Evolutionary conservation across 495 filamentous ascomycete genomes (phyloP).

Genomic region (Tricharina praecox): DNA sequence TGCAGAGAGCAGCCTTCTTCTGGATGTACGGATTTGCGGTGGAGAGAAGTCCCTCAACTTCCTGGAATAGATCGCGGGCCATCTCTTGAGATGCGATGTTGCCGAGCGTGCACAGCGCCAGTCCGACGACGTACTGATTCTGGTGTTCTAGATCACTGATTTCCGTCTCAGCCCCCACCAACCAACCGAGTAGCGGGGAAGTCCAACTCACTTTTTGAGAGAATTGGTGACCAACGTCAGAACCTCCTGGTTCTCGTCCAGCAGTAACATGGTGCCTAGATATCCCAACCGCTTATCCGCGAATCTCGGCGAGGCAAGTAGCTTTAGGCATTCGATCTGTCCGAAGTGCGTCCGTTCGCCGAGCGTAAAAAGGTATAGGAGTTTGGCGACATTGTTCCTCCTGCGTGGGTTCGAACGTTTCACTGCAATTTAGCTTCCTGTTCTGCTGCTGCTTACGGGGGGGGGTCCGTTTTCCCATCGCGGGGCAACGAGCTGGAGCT

Average conservation of each 20-base stretch:
- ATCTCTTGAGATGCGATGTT: conserved; percentile 97
- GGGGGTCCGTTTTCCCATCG: too few relatives aligned
- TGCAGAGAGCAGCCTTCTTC: conserved; percentile 92
- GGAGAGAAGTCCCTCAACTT: conserved; percentile 78
- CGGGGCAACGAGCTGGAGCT: too few relatives aligned
- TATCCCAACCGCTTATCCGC: conserved; percentile 96
- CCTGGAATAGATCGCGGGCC: conserved; percentile 92
- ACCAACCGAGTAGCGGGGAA: too few relatives aligned
- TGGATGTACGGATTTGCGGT: conserved; percentile 94
- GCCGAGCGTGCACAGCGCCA: conserved; percentile 84
- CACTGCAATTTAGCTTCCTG: too few relatives aligned
- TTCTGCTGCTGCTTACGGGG: too few relatives aligned
- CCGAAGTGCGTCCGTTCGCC: conserved; percentile 97
- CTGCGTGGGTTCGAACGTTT: too few relatives aligned
- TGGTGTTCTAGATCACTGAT: conserved; percentile 82
- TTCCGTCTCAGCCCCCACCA: conserved; percentile 1
- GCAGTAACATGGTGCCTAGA: conserved; percentile 81
- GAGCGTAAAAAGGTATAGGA: conserved; percentile 96
- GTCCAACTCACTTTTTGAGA: conserved; percentile 82
- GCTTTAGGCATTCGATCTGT: conserved; percentile 97
- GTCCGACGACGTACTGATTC: conserved; percentile 95
- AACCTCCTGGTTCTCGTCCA: conserved; percentile 98
- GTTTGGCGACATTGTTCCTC: conserved; percentile 96
- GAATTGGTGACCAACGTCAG: conserved; percentile 95
- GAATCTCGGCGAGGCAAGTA: conserved; percentile 89